These are phyloP conservation scores for Thuja plicata DNA, from an alignment of 83 land plant genomes.

Conservation along the genomic window DNA sequence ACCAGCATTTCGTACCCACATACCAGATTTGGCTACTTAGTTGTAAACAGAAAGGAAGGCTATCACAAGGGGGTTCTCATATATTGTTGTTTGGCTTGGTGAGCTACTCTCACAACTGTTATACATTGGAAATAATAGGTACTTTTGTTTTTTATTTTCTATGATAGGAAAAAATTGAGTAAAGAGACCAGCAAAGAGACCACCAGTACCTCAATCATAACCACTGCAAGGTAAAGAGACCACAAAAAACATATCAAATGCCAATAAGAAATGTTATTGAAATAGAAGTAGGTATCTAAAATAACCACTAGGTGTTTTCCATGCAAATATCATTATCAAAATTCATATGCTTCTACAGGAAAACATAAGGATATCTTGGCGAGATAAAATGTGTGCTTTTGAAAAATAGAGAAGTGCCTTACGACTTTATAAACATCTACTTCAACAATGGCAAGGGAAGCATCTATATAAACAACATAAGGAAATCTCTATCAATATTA, in stretches of 20 bases:
- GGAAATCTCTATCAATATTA: background rate
- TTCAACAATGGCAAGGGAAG: background rate
- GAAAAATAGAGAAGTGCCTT: background rate
- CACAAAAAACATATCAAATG: background rate
- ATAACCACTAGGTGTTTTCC: background rate
- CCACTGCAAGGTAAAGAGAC: background rate
- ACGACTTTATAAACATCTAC: background rate
- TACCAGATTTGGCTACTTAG: too few species aligned
- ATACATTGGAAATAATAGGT: too few species aligned
- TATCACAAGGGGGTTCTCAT: too few species aligned
- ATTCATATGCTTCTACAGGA: background rate
- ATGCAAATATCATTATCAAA: too few species aligned
- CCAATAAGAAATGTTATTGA: too few species aligned
- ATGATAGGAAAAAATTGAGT: too few species aligned
- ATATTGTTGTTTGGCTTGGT: too few species aligned
- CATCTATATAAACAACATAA: background rate
- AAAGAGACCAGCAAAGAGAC: too few species aligned
- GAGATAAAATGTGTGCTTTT: background rate
- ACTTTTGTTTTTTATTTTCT: too few species aligned
- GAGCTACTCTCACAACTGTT: too few species aligned
- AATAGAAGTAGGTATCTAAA: background rate
- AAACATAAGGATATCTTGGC: background rate
- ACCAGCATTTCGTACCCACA: too few species aligned
- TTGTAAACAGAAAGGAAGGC: too few species aligned
- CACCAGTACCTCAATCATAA: background rate